phyloP scores from a whole-genome alignment of 257 asterid genomes.

The Nicotiana knightiana region DNA sequence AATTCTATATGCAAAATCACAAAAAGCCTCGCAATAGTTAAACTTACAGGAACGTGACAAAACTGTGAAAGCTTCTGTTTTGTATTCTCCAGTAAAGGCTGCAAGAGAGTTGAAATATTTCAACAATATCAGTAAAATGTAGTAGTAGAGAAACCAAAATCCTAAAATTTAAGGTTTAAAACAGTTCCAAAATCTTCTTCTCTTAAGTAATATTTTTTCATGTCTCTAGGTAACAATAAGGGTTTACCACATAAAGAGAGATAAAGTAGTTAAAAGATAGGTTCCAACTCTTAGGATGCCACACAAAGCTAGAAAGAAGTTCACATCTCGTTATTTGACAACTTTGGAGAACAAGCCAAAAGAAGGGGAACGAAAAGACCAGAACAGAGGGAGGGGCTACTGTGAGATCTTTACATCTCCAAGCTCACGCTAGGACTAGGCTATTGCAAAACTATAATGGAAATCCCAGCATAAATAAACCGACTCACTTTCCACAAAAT shows the following conservation, averaged over 20 bases:
- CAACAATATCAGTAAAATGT: background rate
- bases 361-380: background rate
- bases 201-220: background rate
- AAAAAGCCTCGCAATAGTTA: constrained; percentile 7
- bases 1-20: constrained; percentile 9
- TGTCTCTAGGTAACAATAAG: background rate
- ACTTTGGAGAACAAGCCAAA: background rate
- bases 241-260: background rate
- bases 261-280: background rate
- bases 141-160: background rate
- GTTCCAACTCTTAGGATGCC: background rate
- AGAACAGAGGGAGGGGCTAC: background rate
- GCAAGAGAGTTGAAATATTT: constrained; percentile 7
- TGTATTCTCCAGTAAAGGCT: constrained; percentile 29
- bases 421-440: background rate
- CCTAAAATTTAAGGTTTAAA: background rate
- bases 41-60: constrained; percentile 51
- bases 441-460: background rate
- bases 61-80: constrained; percentile 34
- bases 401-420: background rate
- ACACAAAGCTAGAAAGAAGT: background rate
- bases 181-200: background rate
- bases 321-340: background rate
- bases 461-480: background rate
- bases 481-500: background rate